Base-by-base conservation (phyloP, 1,139 yeast species). In the Taiozyma sp. region DNA sequence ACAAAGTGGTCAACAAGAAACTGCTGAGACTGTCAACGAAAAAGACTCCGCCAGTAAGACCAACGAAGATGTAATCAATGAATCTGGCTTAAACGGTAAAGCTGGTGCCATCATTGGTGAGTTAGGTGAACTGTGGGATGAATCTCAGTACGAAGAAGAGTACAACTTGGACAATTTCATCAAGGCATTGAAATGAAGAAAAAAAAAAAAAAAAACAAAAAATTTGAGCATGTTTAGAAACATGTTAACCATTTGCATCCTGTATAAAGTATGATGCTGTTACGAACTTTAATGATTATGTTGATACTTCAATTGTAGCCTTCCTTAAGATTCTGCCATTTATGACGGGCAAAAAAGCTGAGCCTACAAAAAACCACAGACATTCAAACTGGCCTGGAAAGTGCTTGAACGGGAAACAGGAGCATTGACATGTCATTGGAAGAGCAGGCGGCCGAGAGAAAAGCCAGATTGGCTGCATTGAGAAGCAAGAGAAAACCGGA, bases 71-170 rank as follows among this genome's bases (percentile, higher is more conserved):
- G 68, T 70, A 41, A 62, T 70, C 21, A 69, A 71, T 14, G 74
- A 72, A 50, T 65, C 75, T 16, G 75, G 74, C 26, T 60, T 68
- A 42, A 64, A 67, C 16, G 71, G 73, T 32, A 68, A 70, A 55
- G 74, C 70, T 56, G 72, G 70, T 47, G 73, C 71, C 30, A 69
- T 73, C 3, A 66, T 89, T 50, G 95, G 93, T 35, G 96, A 88
- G 60, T 75, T 91, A 58, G 93, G 88, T n/a, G 97, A 91, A 62
- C 76, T 93, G 54, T 93, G 99, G 99, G 98, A 93, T 67, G 95
- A 88, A 62, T 78, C 88, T 47, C 97, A 93, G 68, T 93, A 93
- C 64, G 97, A 91, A 59, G 99, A 93, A 64, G 98, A 93, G 71
- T 93, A 93, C 68, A 88, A 93, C 64, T 79, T 93, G 70, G 98